Conservation (phyloP, 768 basidiomycete species). For the Kwoniella sp. region DNA sequence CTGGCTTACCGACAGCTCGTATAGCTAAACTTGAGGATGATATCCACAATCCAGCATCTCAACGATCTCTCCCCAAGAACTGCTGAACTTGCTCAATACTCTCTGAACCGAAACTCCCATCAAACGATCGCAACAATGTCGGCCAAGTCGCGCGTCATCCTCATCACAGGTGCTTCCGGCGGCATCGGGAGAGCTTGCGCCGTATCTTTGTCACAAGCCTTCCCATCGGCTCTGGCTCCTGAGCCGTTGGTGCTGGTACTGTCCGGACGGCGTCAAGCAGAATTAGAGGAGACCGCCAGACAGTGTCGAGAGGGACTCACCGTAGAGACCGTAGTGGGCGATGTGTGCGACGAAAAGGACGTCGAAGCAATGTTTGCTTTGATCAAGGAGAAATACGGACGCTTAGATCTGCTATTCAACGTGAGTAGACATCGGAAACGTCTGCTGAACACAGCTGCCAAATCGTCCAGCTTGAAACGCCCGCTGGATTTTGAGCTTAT, state of each 20-base stretch:
- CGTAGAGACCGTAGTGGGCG: slow-evolving; percentile 64
- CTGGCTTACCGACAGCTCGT: too few species aligned
- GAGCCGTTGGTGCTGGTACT: slow-evolving; percentile 58
- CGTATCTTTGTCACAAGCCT: slow-evolving; percentile 68
- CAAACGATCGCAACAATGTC: too few species aligned
- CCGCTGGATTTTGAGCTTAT: too few species aligned
- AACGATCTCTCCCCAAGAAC: too few species aligned
- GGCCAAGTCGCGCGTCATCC: slow-evolving; percentile 61
- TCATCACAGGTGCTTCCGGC: slow-evolving; percentile 82
- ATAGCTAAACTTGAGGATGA: too few species aligned
- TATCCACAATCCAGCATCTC: too few species aligned
- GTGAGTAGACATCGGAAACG: slow-evolving; percentile 60
- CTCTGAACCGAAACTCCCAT: too few species aligned
- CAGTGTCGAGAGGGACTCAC: slow-evolving; percentile 57
- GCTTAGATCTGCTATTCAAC: slow-evolving; percentile 74
- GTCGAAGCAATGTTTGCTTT: slow-evolving; percentile 67
- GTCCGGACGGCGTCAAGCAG: slow-evolving; percentile 66
- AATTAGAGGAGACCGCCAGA: slow-evolving; percentile 64
- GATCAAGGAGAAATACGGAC: slow-evolving; percentile 65
- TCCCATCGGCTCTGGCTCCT: slow-evolving; percentile 60
- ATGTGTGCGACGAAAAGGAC: slow-evolving; percentile 67
- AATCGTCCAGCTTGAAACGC: too few species aligned
- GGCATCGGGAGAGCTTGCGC: slow-evolving; percentile 75
- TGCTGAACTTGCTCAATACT: too few species aligned
- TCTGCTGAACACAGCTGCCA: too few species aligned